Percentiles rank a stretch among this genome's conserved stretches.
phyloP scores from a whole-genome alignment of 306 rosid species.

The Elaeagnus macrophylla region DNA sequence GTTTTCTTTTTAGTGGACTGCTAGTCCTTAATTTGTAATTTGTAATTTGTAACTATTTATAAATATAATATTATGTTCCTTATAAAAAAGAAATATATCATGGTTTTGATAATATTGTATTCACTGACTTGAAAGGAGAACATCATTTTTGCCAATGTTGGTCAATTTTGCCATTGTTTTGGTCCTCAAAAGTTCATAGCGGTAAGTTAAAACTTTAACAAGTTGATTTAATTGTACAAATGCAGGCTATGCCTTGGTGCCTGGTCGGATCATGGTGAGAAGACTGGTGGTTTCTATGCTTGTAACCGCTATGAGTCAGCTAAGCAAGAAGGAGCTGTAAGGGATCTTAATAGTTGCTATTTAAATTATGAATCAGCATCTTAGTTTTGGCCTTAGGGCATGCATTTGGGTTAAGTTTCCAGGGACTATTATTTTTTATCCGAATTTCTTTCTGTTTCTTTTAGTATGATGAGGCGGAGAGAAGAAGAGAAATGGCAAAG shows the following conservation, averaged over 20 bases:
- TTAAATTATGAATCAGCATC: background rate
- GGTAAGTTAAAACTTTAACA: background rate
- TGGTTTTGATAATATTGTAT: no score
- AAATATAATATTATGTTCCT: no score
- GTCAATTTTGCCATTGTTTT: no score
- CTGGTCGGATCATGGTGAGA: conserved; percentile 92
- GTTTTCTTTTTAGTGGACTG: no score
- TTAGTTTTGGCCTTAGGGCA: no score
- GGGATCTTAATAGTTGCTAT: no score
- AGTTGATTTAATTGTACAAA: conserved; percentile 10
- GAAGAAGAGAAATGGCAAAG: conserved; percentile 92
- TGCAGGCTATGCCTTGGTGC: conserved; percentile 90
- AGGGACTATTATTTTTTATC: background rate
- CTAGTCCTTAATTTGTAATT: no score
- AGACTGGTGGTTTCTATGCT: conserved; percentile 92
- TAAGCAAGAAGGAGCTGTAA: conserved; percentile 82
- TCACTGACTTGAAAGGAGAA: no score
- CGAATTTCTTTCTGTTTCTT: background rate
- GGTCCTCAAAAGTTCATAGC: no score
- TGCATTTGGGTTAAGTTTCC: background rate
- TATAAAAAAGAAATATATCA: no score
- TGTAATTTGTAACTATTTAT: no score
- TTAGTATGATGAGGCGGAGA: conserved; percentile 55
- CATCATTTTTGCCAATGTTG: no score
- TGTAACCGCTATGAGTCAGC: conserved; percentile 92